Evolutionary conservation across 441 rosid genomes (phyloP), one percentile per base, ranked within the genome.

Genomic region (Bruguiera hainesii): DNA sequence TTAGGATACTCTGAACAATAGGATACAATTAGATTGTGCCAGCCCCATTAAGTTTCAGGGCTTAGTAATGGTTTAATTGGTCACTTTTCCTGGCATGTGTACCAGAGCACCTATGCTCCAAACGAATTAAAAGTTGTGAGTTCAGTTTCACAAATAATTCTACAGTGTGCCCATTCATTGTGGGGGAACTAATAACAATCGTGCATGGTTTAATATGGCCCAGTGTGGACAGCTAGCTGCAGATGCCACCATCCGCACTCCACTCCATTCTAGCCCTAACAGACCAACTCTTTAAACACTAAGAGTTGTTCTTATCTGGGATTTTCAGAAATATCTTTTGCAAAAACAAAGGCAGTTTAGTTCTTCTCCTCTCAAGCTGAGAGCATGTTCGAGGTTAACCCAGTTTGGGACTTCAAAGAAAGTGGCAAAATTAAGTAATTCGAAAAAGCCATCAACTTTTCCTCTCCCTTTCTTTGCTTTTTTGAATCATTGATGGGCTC

Each of bases 101-200:
- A 42, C 52, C 1, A 7, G 10, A 6, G 37, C 37, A 7, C 9
- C 1, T 7, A 33, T 33, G 9, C 37, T 10, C 71, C 63, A 67
- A 29, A 28, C 11, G 7, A 46, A 10, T 19, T 19, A 71, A 19
- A 60, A 62, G 49, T 61, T 65, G 61, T 37, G 55, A 15, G 55
- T 29, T 16, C 33, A 35, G 19, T 61, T 56, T 33, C 25, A 18
- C 48, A 20, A 39, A 51, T 31, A 63, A 39, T 64, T 61, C 18
- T 68, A 68, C 61, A 65, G 52, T 63, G 50, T 29, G 26, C 26
- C 70, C 48, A 63, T 63, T 74, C 73, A 16, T 28, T 11, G 76
- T 71, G 75, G 78, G 78, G 81, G 69, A 72, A 72, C 75, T 73
- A 29, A 48, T 16, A 50, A 29, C 10, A 13, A 37, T 39, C 19